phyloP scores from a whole-genome alignment of 306 rosid genomes.

The Vigna mungo region DNA sequence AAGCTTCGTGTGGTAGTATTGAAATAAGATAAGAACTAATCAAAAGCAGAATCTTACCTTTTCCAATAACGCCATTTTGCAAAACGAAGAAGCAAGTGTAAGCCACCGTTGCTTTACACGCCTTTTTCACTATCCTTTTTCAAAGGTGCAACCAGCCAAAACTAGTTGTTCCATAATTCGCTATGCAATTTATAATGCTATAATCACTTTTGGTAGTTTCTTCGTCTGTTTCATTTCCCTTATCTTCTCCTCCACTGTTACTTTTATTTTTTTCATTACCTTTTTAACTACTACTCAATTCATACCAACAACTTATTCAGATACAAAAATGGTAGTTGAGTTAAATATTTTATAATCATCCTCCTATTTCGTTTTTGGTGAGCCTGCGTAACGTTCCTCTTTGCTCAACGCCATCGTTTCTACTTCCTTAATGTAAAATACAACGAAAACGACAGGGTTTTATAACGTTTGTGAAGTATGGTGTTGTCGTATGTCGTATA shows the following conservation, averaged over 20 bases:
- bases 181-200: neutral
- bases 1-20: slow-evolving; percentile 16
- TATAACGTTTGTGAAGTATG: slow-evolving; percentile 25
- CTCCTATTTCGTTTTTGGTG: neutral
- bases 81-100: slow-evolving; percentile 26
- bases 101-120: slow-evolving; percentile 24
- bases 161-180: slow-evolving; percentile 29
- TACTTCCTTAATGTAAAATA: slow-evolving; percentile 35
- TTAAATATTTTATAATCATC: neutral
- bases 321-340: neutral
- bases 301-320: neutral
- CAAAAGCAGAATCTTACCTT: slow-evolving; percentile 47
- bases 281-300: slow-evolving; percentile 10
- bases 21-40: slow-evolving; percentile 12
- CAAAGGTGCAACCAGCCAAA: slow-evolving; percentile 41
- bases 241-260: neutral
- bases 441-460: slow-evolving; percentile 23
- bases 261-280: neutral
- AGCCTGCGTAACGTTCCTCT: slow-evolving; percentile 4
- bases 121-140: slow-evolving; percentile 25
- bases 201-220: slow-evolving; percentile 14
- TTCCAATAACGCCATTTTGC: slow-evolving; percentile 43
- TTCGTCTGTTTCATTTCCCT: slow-evolving; percentile 29
- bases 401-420: slow-evolving; percentile 22
- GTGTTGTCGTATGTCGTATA: neutral